Base-by-base conservation (phyloP, 192 early-diverging fungal species). In the Entomortierella beljakovae region DNA sequence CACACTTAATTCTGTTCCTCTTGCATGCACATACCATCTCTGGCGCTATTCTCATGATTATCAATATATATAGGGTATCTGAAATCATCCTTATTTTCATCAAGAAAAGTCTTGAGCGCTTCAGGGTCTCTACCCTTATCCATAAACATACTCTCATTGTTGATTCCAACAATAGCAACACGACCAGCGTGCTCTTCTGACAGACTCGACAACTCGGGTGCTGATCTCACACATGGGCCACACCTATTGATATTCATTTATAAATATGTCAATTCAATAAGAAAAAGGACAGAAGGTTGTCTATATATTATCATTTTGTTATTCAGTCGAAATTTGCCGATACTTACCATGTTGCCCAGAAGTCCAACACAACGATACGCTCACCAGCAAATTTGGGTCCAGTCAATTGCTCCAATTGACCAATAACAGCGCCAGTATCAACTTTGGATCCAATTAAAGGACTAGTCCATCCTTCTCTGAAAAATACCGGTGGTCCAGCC, bases 321-420 rank as follows among this genome's bases (percentile, higher is more conserved):
- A n/a, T n/a, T n/a, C n/a, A n/a, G n/a, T n/a, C n/a, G n/a, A n/a
- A n/a, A n/a, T n/a, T n/a, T n/a, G n/a, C n/a, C n/a, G n/a, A n/a
- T n/a, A 0, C 49, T 61, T 68, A 70, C 75, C 68, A 70, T 0
- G 75, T 70, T 8, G 75, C 75, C 75, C 75, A 79, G 65, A 79
- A 79, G 62, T 79, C 75, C 3, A 79, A 57, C 20, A 65, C 68
- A 20, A 79, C 75, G 52, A 79, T 56, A 5, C 61, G 55, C 25
- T 79, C n/a, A 20, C 68, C 75, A 16, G 1, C 23, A 26, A 59
- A 79, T 6, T 55, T 31, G 25, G 34, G 61, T 4, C 75, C 75
- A n/a, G 29, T 60, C 8, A 79, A 0, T 33, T 65, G 75, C 28
- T 65, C 25, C 33, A 70, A 42, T 2, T 60, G 75, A 3, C 26